These are phyloP conservation scores for Puccinia polysora DNA, from an alignment of 1,284 basidiomycete genomes.

Conservation along the genomic window DNA sequence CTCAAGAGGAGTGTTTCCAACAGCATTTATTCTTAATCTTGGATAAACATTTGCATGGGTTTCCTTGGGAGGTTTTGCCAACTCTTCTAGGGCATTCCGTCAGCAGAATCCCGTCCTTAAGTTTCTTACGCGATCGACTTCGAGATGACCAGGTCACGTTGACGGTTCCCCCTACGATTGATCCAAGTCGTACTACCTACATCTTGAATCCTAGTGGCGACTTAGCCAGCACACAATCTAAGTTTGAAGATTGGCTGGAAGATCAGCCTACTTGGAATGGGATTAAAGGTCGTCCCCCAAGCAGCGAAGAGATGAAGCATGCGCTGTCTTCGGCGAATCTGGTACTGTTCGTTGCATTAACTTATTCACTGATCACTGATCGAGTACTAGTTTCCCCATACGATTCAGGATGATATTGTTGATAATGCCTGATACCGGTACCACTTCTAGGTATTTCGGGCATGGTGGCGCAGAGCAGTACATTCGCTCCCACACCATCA, in stretches of 20 bases:
- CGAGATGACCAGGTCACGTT: conserved; percentile 35
- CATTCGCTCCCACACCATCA: conserved; percentile 75
- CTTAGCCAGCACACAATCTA: conserved; percentile 72
- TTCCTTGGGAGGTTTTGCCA: conserved; percentile 96
- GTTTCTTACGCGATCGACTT: conserved; percentile 75
- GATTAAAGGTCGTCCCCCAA: conserved; percentile 68
- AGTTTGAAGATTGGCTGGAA: conserved; percentile 72
- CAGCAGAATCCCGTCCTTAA: conserved; percentile 80
- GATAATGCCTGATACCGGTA: no score
- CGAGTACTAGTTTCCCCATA: not conserved
- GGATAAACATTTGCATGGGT: conserved; percentile 79
- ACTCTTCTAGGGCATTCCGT: conserved; percentile 75
- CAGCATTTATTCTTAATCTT: conserved; percentile 78
- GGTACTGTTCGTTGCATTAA: conserved; percentile 66
- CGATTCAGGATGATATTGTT: no score
- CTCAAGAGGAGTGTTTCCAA: conserved; percentile 42
- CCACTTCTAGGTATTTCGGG: conserved; percentile 74
- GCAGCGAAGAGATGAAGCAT: conserved; percentile 71
- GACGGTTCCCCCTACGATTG: conserved; percentile 53
- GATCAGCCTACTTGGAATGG: conserved; percentile 69
- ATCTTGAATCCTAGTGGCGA: conserved; percentile 91
- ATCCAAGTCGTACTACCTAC: conserved; percentile 70
- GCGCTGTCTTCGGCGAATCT: conserved; percentile 70
- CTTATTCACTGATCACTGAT: not conserved
- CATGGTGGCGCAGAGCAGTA: conserved; percentile 96